phyloP scores from a whole-genome alignment of 2,329 filamentous ascomycete genomes.

The Cladosporium cucumerinum region DNA sequence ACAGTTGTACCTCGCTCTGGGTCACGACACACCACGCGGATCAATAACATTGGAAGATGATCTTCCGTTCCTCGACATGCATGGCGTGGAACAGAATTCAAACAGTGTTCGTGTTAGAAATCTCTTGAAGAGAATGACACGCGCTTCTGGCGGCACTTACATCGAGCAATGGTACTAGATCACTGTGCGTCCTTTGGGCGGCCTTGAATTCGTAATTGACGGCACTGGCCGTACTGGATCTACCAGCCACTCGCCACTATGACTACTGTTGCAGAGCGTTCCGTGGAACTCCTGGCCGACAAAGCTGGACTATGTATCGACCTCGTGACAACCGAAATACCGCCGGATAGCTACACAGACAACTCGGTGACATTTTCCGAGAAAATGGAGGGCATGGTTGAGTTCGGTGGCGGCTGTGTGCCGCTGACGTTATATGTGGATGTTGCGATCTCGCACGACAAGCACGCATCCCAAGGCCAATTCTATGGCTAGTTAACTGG shows the following conservation, averaged over 20 bases:
- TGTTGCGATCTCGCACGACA: neutral
- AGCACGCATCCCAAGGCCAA: neutral
- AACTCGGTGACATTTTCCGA: neutral
- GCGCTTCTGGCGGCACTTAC: conserved; percentile 58
- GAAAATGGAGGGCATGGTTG: neutral
- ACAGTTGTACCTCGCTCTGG: conserved; percentile 65
- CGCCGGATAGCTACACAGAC: no score
- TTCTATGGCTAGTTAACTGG: neutral
- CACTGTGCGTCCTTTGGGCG: conserved; percentile 66
- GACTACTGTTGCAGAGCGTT: conserved; percentile 63
- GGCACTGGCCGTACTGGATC: conserved; percentile 57
- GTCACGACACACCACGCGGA: conserved; percentile 62
- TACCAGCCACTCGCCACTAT: conserved; percentile 67
- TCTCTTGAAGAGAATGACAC: conserved; percentile 51
- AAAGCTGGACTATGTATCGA: neutral
- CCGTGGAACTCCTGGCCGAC: conserved; percentile 43
- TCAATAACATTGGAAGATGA: conserved; percentile 58
- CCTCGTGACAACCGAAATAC: neutral
- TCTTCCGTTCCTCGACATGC: conserved; percentile 58
- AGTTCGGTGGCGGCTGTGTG: neutral
- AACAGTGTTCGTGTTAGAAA: neutral
- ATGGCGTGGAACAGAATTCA: conserved; percentile 52
- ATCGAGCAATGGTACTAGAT: conserved; percentile 60
- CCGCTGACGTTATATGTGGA: neutral
- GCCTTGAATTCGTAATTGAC: conserved; percentile 60